phyloP scores from a whole-genome alignment of 768 basidiomycete genomes.

The Suillus subaureus region DNA sequence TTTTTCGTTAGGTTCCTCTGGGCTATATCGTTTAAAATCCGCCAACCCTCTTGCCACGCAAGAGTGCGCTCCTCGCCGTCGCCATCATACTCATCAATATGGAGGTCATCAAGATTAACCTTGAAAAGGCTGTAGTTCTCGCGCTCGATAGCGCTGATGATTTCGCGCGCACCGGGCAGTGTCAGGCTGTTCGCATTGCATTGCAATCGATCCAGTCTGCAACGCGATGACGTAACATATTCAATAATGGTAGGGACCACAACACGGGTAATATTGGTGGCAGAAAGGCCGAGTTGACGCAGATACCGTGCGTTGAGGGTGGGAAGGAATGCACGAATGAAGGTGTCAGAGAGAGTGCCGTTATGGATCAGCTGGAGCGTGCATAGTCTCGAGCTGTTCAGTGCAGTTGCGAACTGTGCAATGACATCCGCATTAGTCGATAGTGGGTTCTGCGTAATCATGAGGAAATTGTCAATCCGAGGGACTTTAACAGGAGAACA shows the following conservation, averaged over 20 bases:
- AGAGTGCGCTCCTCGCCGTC: conserved; percentile 30
- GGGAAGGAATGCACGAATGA: conserved; percentile 52
- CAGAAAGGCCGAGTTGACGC: conserved; percentile 57
- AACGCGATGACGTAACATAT: conserved; percentile 54
- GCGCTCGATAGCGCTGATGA: conserved; percentile 47
- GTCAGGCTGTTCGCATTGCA: conserved; percentile 61
- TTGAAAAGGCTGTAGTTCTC: conserved; percentile 49
- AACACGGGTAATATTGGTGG: conserved; percentile 45
- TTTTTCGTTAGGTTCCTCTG: conserved; percentile 47
- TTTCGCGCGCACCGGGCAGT: conserved; percentile 42
- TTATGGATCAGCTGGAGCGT: conserved; percentile 55
- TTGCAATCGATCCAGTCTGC: conserved; percentile 50
- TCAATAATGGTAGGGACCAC: conserved; percentile 45
- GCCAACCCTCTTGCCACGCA: conserved; percentile 35
- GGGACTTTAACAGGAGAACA: conserved; percentile 2
- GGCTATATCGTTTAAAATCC: conserved; percentile 36
- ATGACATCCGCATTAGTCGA: conserved; percentile 39
- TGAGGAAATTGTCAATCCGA: conserved; percentile 20
- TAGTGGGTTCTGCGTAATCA: conserved; percentile 41
- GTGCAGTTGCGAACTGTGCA: conserved; percentile 43
- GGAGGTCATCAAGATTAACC: conserved; percentile 55
- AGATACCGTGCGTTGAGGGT: conserved; percentile 49
- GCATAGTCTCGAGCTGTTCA: conserved; percentile 58
- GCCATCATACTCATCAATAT: conserved; percentile 28
- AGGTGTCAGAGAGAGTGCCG: conserved; percentile 49